These are phyloP conservation scores for Mucor irregularis DNA, from an alignment of 371 early-diverging fungal genomes.

Conservation along the genomic window DNA sequence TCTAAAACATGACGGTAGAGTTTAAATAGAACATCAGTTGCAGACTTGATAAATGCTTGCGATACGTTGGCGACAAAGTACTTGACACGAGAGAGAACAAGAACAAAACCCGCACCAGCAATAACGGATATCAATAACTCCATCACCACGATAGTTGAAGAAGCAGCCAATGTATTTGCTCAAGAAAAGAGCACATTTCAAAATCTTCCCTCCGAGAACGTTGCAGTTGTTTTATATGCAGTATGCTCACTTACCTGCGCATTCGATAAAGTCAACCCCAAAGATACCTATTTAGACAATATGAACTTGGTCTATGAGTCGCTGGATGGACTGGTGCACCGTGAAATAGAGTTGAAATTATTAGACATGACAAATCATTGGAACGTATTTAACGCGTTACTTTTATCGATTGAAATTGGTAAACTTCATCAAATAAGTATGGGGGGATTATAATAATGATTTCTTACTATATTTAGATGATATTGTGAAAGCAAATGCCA, in stretches of 20 bases:
- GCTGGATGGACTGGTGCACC: conserved; percentile 1
- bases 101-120: conserved; percentile 18
- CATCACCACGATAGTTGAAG: conserved; percentile 14
- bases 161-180: conserved; percentile 27
- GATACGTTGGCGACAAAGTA: conserved; percentile 16
- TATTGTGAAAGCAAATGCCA: conserved; percentile 22
- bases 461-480: conserved; percentile 22
- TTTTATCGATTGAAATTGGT: conserved; percentile 32
- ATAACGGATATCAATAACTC: conserved; percentile 21
- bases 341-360: conserved; percentile 15
- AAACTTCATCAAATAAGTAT: neutral
- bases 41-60: neutral
- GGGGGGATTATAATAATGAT: neutral
- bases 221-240: conserved; percentile 22
- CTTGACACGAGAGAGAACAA: conserved; percentile 22
- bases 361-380: conserved; percentile 7
- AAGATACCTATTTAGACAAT: neutral
- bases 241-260: conserved; percentile 7
- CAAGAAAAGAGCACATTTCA: conserved; percentile 5
- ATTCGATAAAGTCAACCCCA: conserved; percentile 4
- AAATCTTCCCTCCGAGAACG: neutral
- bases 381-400: conserved; percentile 23
- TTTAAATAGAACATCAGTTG: neutral
- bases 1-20: neutral
- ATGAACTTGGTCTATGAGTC: conserved; percentile 8